phyloP scores from a whole-genome alignment of 257 asterid genomes.

The Nicotiana obtusifolia region DNA sequence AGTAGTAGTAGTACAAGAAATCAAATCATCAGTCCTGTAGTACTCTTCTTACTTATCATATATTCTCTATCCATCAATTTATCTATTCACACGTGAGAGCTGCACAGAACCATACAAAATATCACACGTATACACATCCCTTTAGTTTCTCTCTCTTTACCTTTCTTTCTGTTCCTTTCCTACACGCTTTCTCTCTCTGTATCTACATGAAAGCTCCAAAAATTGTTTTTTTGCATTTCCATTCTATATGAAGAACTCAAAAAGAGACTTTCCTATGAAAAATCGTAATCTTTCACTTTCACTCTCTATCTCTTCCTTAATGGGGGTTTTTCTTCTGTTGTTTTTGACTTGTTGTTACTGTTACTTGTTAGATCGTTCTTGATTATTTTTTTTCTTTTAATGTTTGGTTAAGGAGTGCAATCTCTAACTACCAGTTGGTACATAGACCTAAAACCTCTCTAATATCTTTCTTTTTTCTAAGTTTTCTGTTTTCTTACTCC shows the following conservation, averaged over 20 bases:
- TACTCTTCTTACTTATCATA: constrained; percentile 36
- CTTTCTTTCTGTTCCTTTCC: neutral
- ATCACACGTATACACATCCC: constrained; percentile 16
- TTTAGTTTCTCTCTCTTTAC: constrained; percentile 13
- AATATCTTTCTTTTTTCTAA: constrained; percentile 34
- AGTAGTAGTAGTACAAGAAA: constrained; percentile 33
- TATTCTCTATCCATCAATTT: constrained; percentile 37
- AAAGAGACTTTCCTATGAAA: constrained; percentile 24
- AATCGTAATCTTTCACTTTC: constrained; percentile 26
- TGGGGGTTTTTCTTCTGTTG: constrained; percentile 8
- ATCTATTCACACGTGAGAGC: constrained; percentile 78
- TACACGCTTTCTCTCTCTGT: constrained; percentile 20
- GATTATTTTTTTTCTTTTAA: constrained; percentile 42
- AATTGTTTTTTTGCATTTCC: constrained; percentile 21
- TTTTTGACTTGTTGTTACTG: constrained; percentile 27
- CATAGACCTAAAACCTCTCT: constrained; percentile 65
- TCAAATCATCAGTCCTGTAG: constrained; percentile 37
- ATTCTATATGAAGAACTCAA: constrained; percentile 8
- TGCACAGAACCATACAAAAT: constrained; percentile 17
- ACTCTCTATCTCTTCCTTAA: constrained; percentile 13
- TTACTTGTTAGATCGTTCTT: constrained; percentile 36
- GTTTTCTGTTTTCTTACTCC: constrained; percentile 12
- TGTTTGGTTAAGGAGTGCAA: constrained; percentile 88
- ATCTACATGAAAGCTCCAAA: constrained; percentile 32
- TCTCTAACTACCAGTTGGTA: constrained; percentile 98